Evolutionary conservation across 2,329 filamentous ascomycete genomes (phyloP).

Genomic region (Sphaerulina populicola): DNA sequence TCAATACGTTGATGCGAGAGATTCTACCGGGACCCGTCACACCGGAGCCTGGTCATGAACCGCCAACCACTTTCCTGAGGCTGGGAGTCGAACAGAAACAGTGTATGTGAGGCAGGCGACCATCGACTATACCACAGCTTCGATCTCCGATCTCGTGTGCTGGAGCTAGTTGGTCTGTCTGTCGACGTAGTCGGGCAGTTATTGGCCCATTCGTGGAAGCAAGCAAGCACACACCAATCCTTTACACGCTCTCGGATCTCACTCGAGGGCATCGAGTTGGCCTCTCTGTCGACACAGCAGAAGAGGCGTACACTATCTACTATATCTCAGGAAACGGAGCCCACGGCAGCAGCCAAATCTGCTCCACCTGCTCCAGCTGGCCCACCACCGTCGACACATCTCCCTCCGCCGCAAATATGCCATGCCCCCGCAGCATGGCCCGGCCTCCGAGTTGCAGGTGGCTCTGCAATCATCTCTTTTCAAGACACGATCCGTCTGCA

Average conservation of each 20-base stretch:
- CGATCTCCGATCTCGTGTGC: neutral
- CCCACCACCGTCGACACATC: neutral
- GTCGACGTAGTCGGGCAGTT: neutral
- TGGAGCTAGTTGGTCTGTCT: neutral
- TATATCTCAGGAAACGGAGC: neutral
- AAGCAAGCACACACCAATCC: neutral
- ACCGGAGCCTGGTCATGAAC: constrained; percentile 27
- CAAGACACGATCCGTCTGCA: too few species aligned
- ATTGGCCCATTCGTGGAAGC: neutral
- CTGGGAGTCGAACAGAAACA: constrained; percentile 13
- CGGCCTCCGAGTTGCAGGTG: constrained; percentile 2
- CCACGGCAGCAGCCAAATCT: neutral
- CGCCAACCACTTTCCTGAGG: constrained; percentile 22
- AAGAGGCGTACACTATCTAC: neutral
- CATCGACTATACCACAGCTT: neutral
- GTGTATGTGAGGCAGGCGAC: neutral
- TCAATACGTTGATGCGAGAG: constrained; percentile 41
- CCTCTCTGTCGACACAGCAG: neutral
- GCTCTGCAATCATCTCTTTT: neutral
- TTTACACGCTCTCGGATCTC: neutral
- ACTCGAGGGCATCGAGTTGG: neutral
- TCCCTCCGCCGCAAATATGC: neutral
- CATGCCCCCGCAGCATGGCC: constrained; percentile 6
- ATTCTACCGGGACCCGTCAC: constrained; percentile 38
- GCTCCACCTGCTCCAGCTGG: constrained; percentile 1